Base-by-base conservation (phyloP, 768 basidiomycete genomes). In the Podaxis rugospora region DNA sequence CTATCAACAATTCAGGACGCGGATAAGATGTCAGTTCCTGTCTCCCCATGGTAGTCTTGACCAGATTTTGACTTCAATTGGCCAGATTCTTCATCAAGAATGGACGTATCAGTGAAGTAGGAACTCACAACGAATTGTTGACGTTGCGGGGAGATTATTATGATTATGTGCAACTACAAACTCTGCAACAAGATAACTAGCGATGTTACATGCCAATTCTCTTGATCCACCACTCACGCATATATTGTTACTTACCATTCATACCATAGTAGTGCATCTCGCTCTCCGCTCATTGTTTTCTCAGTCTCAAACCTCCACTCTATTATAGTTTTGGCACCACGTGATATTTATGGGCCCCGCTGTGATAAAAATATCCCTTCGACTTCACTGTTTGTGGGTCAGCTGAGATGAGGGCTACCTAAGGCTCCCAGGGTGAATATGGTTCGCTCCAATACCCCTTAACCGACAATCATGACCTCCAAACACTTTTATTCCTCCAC, bases 1-100 rank as follows among this genome's bases (percentile, higher is more conserved):
- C 74, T 96, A 39, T 88, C 87, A 9, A 92, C 90, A 1, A 93
- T 94, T 63, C 91, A 93, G 70, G 88, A 90, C 64, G 90, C 91
- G n/a, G 85, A 93, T 69, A 77, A 83, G 70, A 94, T 94, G 84
- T 88, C 65, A 72, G 61, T 59, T 11, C 83, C 72, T 18, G 10
- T 55, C 18, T n/a, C 11, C 11, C 14, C 42, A 14, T 44, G 16
- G 42, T 21, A 3, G 18, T 14, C n/a, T 14, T 25, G 9, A 21
- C 36, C n/a, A 35, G 55, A 16, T 21, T 46, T 42, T 37, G 3
- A 27, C 14, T 32, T 18, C 53, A 55, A 11, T 50, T 50, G 10
- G 13, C 62, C 64, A 89, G 87, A 61, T 92, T 89, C 76, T 92
- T 89, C 72, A 83, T 92, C 64, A 88, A 89, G 63, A 88, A 92